A percentile compares a stretch with the other conserved stretches of the same genome.
Conservation (phyloP, 2,329 filamentous ascomycete genomes). For the Microsporum ferrugineum region DNA sequence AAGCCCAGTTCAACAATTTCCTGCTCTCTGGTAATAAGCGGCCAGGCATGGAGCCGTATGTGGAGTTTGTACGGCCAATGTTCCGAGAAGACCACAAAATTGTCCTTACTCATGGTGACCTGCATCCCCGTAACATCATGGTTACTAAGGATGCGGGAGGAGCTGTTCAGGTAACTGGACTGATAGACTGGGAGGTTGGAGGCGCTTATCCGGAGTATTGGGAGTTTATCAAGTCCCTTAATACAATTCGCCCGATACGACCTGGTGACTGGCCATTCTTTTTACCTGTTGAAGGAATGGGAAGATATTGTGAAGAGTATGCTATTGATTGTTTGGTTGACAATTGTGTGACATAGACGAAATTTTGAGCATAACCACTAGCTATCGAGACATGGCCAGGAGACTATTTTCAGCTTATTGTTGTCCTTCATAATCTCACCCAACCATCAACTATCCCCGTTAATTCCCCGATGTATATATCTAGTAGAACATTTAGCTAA, state of each 20-base stretch:
- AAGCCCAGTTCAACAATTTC: constrained; percentile 30
- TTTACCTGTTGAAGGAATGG: constrained; percentile 9
- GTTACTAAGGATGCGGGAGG: background rate
- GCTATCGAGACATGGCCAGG: too few species aligned
- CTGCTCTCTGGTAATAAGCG: constrained; percentile 25
- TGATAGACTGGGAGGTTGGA: constrained; percentile 19
- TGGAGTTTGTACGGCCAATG: constrained; percentile 5
- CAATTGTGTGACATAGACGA: constrained; percentile 10
- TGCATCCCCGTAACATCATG: constrained; percentile 19
- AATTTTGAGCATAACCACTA: constrained; percentile 14
- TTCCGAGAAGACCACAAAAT: constrained; percentile 7
- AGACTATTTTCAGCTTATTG: too few species aligned
- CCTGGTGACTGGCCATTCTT: constrained; percentile 10
- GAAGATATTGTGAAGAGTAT: constrained; percentile 10
- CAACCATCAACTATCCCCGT: too few species aligned
- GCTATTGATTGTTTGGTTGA: constrained; percentile 10
- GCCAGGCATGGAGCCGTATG: constrained; percentile 5
- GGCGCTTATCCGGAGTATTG: constrained; percentile 18
- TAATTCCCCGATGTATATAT: background rate
- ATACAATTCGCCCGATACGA: constrained; percentile 9
- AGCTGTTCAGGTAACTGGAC: constrained; percentile 11
- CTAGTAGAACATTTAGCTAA: constrained; percentile 17
- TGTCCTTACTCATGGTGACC: constrained; percentile 17
- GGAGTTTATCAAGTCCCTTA: constrained; percentile 16
- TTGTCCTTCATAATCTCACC: too few species aligned